Base-by-base conservation (phyloP, 1,284 basidiomycete genomes). In the Pseudozyma sp. region DNA sequence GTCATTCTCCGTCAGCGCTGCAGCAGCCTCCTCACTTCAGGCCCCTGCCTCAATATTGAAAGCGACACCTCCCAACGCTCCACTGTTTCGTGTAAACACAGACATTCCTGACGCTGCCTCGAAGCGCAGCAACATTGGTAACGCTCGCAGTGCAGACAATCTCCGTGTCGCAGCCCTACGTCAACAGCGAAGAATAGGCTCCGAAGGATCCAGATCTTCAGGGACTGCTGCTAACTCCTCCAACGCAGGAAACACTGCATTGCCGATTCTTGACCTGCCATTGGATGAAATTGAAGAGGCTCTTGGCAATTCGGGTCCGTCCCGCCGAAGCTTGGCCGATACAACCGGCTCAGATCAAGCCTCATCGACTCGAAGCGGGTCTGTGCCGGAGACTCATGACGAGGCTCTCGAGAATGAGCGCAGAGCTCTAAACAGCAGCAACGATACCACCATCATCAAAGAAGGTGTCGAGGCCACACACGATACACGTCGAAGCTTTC, bases 261-360 rank as follows among this genome's bases (percentile, higher is more conserved):
- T 69, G 39, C 70, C 70, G 1, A 25, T 73, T 16, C 70, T 73
- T 38, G 70, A 73, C 12, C 25, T 73, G 36, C 70, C 70, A 4
- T 21, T 74, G 6, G 55, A 66, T 38, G 43, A 74, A 45, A 58
- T 69, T 45, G 70, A 73, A 48, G 65, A 69, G 34, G 68, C 58
- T 3, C 39, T 60, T 51, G 34, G 25, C 7, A 47, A 50, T 43
- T 9, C 50, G 11, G 40, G 21, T 8, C n/a, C 51, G 5, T 40
- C 53, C n/a, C 45, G 36, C 18, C 36, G 14, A 44, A 18, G 19
- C 9, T 18, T 9, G 14, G 3, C n/a, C 43, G 39, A 40, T 40
- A 6, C 25, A 31, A 31, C 25, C 25, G 25, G 25, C 25, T 31
- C 25, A 31, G 6, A 31, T 31, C 25, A 31, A 31, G 25, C 25